Evolutionary conservation across 768 basidiomycete species (phyloP), one percentile per base, ranked within the genome.

Genomic region (Tylopilus rubrobrunneus): DNA sequence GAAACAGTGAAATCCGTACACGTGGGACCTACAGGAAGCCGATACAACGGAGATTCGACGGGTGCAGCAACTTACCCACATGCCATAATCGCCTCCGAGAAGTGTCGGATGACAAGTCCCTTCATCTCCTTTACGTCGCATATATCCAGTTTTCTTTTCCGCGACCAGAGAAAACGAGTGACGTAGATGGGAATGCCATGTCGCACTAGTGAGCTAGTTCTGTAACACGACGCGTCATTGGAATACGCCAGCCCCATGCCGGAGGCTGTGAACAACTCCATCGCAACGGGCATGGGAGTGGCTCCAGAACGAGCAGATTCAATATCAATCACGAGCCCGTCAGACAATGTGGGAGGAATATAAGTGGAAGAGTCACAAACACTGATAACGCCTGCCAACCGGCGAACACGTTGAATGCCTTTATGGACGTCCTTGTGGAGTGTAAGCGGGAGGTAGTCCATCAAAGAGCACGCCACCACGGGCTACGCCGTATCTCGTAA

Each of bases 11-110:
- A 29, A 36, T 7, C 12, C 10, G 1, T 39, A 68, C 66, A 73
- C 70, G 39, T 67, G 70, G 1, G 68, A 68, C 70, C 70, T 68
- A 60, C 4, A 56, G 58, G 12, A 67, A 63, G 12, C 53, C 66
- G n/a, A 43, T 42, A n/a, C 12, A 33, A 45, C n/a, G 23, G 5
- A 52, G 7, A 25, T 59, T 5, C 7, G 36, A 17, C n/a, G 28
- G 25, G 46, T 19, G 8, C 15, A 11, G 8, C 31, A 43, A 28
- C 4, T 54, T 57, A 25, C 25, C 25, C 25, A 25, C 5, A 25
- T 67, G 67, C 72, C 70, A 40, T 73, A 73, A 49, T 73, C 71
- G n/a, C 70, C 71, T 1, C 71, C 71, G 72, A 69, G 40, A 73
- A 65, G 23, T 73, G 29, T 51, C 66, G 70, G 40, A 73, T 68